Base-by-base conservation (phyloP, 1,284 basidiomycete species). In the Trametes pubescens region DNA sequence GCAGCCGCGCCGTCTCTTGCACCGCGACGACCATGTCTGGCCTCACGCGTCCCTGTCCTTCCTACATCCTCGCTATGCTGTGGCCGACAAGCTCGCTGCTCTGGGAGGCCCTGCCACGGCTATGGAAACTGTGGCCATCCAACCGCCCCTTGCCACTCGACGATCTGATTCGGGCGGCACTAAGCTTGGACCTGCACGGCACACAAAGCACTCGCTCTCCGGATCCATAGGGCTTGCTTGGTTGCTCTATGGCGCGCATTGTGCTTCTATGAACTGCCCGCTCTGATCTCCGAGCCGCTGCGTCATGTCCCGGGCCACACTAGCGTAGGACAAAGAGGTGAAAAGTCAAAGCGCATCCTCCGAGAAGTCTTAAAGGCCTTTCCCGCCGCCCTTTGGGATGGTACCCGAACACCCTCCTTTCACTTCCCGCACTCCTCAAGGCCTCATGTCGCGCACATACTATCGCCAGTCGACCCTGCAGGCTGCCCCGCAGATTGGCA, bases 401-500 rank as follows among this genome's bases (percentile, higher is more conserved):
- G 52, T 64, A 59, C 61, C 53, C 58, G 59, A 62, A 56, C 47
- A 22, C 59, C 48, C 53, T 21, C 51, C 55, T 40, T 51, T 52
- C 56, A 46, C 35, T 53, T 52, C 49, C 40, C 35, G 48, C 34
- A 9, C 53, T 52, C 49, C 40, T 44, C 55, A 37, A 9, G 52
- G 5, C 57, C 49, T 57, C 40, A 68, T 68, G 64, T 57, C 62
- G n/a, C 66, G 55, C 60, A 51, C 54, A 22, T 62, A 61, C n/a
- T 65, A 65, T 44, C 29, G 29, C 4, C 62, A 54, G 16, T 56
- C 65, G 22, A 29, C 59, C 51, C 32, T 52, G 32, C 57, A 66
- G 56, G 16, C 60, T 46, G 55, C 56, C 35, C 24, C 65, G 37
- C 54, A 64, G 35, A 51, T 69, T n/a, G 65, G 65, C 44, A 69